Base-by-base conservation (phyloP, 208 protist genomes). In the Balamuthia mandrillaris region DNA sequence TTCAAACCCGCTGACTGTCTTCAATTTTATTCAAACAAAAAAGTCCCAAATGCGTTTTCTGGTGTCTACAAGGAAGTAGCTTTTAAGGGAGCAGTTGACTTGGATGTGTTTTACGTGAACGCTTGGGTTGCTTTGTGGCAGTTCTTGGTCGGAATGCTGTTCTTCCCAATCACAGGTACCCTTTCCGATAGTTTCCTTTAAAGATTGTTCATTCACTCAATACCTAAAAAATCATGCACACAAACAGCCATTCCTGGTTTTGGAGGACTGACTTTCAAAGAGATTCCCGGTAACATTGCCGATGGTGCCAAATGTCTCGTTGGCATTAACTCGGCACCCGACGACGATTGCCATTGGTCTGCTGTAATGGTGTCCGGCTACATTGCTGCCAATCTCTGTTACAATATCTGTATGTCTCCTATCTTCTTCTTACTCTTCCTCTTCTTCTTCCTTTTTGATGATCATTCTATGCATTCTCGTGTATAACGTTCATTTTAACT, bases 31-130 rank as follows among this genome's bases (percentile, higher is more conserved):
- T 68, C 12, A 24, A 35, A 16, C 66, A 77, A 54, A 14, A 70
- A 29, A 21, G 61, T 70, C 16, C 61, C 61, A 14, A 70, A 14
- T 47, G 61, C 61, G 14, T 47, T 24, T 47, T 16, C 44, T 39
- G 51, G 66, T 27, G 70, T 86, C 18, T 86, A 86, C 81, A 86
- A 86, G 39, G 81, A 86, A 45, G 63, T 86, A 35, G 81, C 81
- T 12, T 86, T 86, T 47, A 86, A 86, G 81, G 81, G 51, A n/a
- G 52, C 10, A 14, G 56, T 41, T 2, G 74, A 81, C 44, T 31
- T 86, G 41, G 81, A 86, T 35, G 54, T 81, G 18, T 79, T 63
- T 35, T 86, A 86, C 33, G 52, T 86, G 37, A 86, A 86, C 42
- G 81, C 81, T 1, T 86, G 81, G 81, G 81, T 86, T 24, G 27